Evolutionary conservation across 140 eudicot genomes (phyloP).

Genomic region (Ambrosia hybrid): DNA sequence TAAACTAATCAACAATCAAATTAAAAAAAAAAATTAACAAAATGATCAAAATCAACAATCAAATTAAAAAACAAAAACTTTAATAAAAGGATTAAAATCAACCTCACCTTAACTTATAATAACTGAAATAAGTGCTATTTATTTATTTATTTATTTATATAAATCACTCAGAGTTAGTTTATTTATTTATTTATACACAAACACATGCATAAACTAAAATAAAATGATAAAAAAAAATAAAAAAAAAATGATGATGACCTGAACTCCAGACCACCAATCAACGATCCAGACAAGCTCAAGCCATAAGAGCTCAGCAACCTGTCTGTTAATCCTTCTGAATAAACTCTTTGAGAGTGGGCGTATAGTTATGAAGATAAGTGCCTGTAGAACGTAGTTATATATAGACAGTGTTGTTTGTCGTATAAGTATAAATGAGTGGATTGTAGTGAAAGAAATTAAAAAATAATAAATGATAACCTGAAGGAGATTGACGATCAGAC

Average conservation of each 20-base stretch:
- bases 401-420: too few species aligned
- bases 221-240: neutral
- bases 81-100: neutral
- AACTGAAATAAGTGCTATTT: too few species aligned
- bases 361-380: slow-evolving; percentile 52
- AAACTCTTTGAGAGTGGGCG: slow-evolving; percentile 72
- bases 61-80: neutral
- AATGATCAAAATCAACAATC: neutral
- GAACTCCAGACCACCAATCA: slow-evolving; percentile 91
- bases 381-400: slow-evolving; percentile 36
- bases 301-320: slow-evolving; percentile 78
- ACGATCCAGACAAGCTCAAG: slow-evolving; percentile 82
- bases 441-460: slow-evolving; percentile 6
- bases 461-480: slow-evolving; percentile 44
- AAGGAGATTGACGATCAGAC: slow-evolving; percentile 67
- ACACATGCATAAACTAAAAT: neutral
- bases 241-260: slow-evolving; percentile 42
- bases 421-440: slow-evolving; percentile 2
- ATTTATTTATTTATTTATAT: too few species aligned
- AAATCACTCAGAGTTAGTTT: too few species aligned
- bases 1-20: neutral
- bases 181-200: too few species aligned
- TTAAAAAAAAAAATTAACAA: too few species aligned
- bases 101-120: slow-evolving; percentile 47
- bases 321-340: slow-evolving; percentile 66